Base-by-base conservation (phyloP, 2,329 filamentous ascomycete genomes). In the Elsinoe arachidis region DNA sequence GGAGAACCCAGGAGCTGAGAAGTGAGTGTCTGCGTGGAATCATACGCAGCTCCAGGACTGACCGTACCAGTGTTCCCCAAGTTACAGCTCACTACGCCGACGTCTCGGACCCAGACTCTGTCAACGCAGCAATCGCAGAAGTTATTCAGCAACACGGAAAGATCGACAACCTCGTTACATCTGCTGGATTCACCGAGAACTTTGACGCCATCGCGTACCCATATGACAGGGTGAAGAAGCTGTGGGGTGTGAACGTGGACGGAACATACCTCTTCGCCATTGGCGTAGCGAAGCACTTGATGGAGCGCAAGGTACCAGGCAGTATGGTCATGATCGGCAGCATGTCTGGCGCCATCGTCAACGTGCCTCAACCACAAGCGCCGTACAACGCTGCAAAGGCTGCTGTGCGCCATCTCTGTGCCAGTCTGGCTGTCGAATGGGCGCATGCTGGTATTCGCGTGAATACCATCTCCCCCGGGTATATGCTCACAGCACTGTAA, bases 161-260 rank as follows among this genome's bases (percentile, higher is more conserved):
- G 72, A 90, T 96, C 65, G 90, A 96, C 74, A 86, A 89, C 73
- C 81, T 97, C 23, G 91, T 97, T 66, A 96, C 92, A 23, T 95
- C 90, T n/a, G 92, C 92, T 52, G 92, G 92, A 46, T 96, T 97
- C 76, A 93, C 89, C 12, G 92, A 96, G 77, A 96, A 96, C 77
- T 95, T 90, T 68, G 87, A 95, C 66, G 92, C 92, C 47, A 87
- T 91, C 66, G 84, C 85, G 64, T 97, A 97, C 74, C 91, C 91
- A 0, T 83, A 91, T 64, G 90, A 96, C 65, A 87, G 91, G 63
- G 86, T 96, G 73, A 84, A 91, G 73, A 95, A 95, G 78, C 83
- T 97, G 14, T 96, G 90, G 90, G 85, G 84, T 52, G 92, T 96
- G 69, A 96, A 96, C 63, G 90, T 97, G 1, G 89, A 88, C 67